Base-by-base conservation (phyloP, 2,329 filamentous ascomycete species). In the Macroventuria anomochaeta region DNA sequence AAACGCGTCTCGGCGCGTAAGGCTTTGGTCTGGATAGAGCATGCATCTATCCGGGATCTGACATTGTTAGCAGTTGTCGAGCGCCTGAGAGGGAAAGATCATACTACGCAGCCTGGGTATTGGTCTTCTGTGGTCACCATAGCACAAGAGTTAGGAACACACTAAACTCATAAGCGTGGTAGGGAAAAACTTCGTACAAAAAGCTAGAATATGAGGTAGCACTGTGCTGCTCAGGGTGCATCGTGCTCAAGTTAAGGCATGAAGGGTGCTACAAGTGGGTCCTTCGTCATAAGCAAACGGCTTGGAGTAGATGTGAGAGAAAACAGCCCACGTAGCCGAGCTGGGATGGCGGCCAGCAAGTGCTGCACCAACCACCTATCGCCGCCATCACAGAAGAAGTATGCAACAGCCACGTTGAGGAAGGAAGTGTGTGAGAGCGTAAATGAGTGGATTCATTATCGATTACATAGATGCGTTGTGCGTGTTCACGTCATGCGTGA, bases 11-110 rank as follows among this genome's bases (percentile, higher is more conserved):
- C 42, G 7, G 28, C 25, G 20, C 18, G 40, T 38, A 39, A 32
- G 38, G 11, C 21, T 31, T 11, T 31, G 29, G 7, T 31, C 31
- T n/a, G 36, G 6, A 10, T 13, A 7, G 7, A 34, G 23, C 42
- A 59, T 56, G 28, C 62, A 66, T 1, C 43, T 49, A 3, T 54
- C 37, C 2, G 42, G 31, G 8, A 65, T 58, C 63, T 65, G 21
- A 0, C 2, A 1, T 0, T 21, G 17, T 53, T 4, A 53, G 38
- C 6, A n/a, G n/a, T n/a, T n/a, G n/a, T n/a, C n/a, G n/a, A n/a
- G n/a, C n/a, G n/a, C n/a, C n/a, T n/a, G n/a, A n/a, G n/a, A n/a
- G n/a, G n/a, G n/a, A n/a, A n/a, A n/a, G n/a, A n/a, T n/a, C 50
- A 32, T 28, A 54, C 51, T 13, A 13, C 34, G 23, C 51, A 54